Base-by-base conservation (phyloP, 2,329 filamentous ascomycete genomes). In the Penicillium sumatraense region DNA sequence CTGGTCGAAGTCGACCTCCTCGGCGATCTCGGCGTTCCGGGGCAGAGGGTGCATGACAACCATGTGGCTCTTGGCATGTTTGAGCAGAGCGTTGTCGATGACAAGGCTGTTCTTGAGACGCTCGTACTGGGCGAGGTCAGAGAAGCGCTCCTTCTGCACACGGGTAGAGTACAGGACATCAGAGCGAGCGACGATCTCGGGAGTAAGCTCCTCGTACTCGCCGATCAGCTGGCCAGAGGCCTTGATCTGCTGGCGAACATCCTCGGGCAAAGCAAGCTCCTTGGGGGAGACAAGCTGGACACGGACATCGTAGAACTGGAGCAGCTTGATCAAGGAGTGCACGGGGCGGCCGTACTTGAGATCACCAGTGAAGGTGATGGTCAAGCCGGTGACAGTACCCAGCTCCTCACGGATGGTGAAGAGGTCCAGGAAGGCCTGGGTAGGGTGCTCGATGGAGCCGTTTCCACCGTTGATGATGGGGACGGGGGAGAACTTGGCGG, bases 391-490 rank as follows among this genome's bases (percentile, higher is more conserved):
- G 53, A 98, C 93, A 0, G 93, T 97, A 61, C 95, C 95, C 8
- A 98, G 83, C 76, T 99, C 95, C 77, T 99, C 95, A 64, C 95
- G 91, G 70, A 99, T 99, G 51, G 95, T 98, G 81, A 97, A 99
- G 54, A 99, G 88, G 70, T 99, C 95, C 20, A 99, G 82, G 83
- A 99, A 95, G 0, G 95, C 95, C 78, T 99, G 95, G 0, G 95
- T 99, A 0, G 95, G 95, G 78, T 99, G 95, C 80, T 99, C 95
- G 67, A 91, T 88, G 77, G 89, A 92, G 61, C 95, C 95, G 73
- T 99, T 99, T 48, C 95, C 95, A 62, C 92, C 95, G 72, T 99
- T 99, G 82, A 99, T 93, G 69, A 99, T 87, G 1, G 95, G 95
- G 0, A 97, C 91, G 14, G 89, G 87, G 40, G 91, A 92, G 79